Evolutionary conservation across 768 basidiomycete genomes (phyloP).

Genomic region (Coprinopsis cinerea): DNA sequence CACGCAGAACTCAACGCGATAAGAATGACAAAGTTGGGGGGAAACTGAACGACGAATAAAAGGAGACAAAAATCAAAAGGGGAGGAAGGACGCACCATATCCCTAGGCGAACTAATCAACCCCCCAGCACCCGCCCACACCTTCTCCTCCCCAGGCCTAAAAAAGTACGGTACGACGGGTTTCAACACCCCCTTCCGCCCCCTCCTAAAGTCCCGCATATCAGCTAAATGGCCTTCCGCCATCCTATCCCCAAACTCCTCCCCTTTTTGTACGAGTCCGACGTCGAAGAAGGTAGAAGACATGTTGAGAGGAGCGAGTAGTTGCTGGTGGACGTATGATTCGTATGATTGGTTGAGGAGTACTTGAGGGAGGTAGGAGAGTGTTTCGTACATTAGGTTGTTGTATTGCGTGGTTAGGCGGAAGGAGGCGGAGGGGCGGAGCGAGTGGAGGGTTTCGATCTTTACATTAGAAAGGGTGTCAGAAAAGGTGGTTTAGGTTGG

Average conservation of each 20-base stretch:
- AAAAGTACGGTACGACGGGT: conserved; percentile 34
- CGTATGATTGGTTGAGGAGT: conserved; percentile 34
- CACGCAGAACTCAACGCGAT: not conserved
- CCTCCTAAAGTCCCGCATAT: conserved; percentile 25
- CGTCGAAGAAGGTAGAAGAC: conserved; percentile 33
- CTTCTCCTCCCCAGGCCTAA: conserved; percentile 31
- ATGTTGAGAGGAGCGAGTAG: conserved; percentile 35
- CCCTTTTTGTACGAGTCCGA: conserved; percentile 27
- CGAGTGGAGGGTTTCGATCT: conserved; percentile 33
- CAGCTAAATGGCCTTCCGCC: conserved; percentile 32
- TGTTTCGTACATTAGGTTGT: conserved; percentile 40
- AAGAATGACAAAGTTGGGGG: no score
- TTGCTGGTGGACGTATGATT: conserved; percentile 33
- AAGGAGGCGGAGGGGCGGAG: conserved; percentile 35
- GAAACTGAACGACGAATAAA: no score
- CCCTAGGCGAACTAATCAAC: conserved; percentile 32
- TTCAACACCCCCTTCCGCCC: conserved; percentile 26
- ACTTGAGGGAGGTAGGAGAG: conserved; percentile 33
- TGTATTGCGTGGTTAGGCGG: conserved; percentile 39
- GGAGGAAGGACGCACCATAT: conserved; percentile 26
- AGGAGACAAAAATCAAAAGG: no score
- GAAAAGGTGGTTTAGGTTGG: not conserved
- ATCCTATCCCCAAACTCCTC: conserved; percentile 16
- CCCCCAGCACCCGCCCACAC: conserved; percentile 39
- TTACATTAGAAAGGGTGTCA: not conserved